Evolutionary conservation across 2,329 filamentous ascomycete genomes (phyloP), one percentile per base, ranked within the genome.

Genomic region (Arthrobotrys musiformis): DNA sequence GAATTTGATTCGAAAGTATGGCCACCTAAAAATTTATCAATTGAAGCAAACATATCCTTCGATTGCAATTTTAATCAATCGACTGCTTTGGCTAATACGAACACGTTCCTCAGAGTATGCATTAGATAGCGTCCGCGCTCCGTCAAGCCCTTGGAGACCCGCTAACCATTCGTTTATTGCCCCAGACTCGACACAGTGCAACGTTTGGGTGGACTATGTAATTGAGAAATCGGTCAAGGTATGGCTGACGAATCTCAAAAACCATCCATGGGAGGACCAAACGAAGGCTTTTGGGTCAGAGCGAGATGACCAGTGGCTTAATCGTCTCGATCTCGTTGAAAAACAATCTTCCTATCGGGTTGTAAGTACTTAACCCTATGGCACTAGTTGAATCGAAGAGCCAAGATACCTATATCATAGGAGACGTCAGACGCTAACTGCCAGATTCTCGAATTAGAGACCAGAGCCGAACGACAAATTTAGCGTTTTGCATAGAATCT

Each of bases 401-500:
- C 5, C 2, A n/a, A n/a, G n/a, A n/a, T n/a, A n/a, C n/a, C n/a
- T n/a, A n/a, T n/a, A n/a, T n/a, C n/a, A n/a, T n/a, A 15, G 35
- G 35, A 40, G 11, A 40, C 13, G 11, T n/a, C 26, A 54, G 19
- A 9, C 6, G n/a, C 17, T 33, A 35, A 56, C 9, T 28, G 19
- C 28, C 1, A 28, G 5, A 2, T 56, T 11, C 28, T 1, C 17
- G 7, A 13, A 22, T 6, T 19, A 70, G 66, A 15, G 11, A 30
- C 54, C 66, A n/a, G 66, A 70, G 9, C 40, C 19, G 19, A 52
- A 62, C n/a, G 66, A 70, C 22, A 61, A 46, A 30, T 70, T 61
- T 22, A 61, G 37, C 13, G 30, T 61, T 5, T 48, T 61, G 13
- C 66, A 60, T 26, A 46, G 19, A 15, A 15, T 61, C 6, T 40